Conservation (phyloP, 768 basidiomycete genomes). For the Kwoniella botswanensis region DNA sequence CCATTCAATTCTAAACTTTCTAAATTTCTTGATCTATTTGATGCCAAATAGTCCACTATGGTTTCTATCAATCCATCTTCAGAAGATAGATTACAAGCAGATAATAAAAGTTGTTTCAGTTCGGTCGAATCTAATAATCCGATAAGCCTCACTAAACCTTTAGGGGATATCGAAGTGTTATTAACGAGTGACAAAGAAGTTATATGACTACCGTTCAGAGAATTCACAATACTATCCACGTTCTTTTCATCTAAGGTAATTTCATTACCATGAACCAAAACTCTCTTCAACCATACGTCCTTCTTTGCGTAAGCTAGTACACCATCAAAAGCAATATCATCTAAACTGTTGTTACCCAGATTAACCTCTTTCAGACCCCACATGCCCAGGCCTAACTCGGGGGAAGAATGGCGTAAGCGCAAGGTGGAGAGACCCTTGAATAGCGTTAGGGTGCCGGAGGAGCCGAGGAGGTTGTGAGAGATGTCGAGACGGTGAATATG, state of each 20-base stretch:
- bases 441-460: slow-evolving; percentile 35
- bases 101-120: slow-evolving; percentile 41
- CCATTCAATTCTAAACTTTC: slow-evolving; percentile 47
- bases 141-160: slow-evolving; percentile 21
- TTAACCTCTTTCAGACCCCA: slow-evolving; percentile 51
- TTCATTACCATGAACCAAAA: slow-evolving; percentile 43
- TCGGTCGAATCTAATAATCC: slow-evolving; percentile 20
- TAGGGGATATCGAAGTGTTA: slow-evolving; percentile 21
- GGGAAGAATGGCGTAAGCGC: slow-evolving; percentile 35
- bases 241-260: slow-evolving; percentile 29
- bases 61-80: background rate
- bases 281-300: slow-evolving; percentile 34
- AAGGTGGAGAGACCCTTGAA: slow-evolving; percentile 39
- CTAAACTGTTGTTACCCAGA: slow-evolving; percentile 38
- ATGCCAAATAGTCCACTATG: slow-evolving; percentile 30
- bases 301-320: slow-evolving; percentile 50
- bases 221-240: slow-evolving; percentile 35
- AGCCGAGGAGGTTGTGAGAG: slow-evolving; percentile 50
- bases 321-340: slow-evolving; percentile 38
- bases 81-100: slow-evolving; percentile 34
- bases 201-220: slow-evolving; percentile 37
- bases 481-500: slow-evolving; percentile 46
- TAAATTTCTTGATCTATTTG: slow-evolving; percentile 32
- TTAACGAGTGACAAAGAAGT: slow-evolving; percentile 39
- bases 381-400: slow-evolving; percentile 14